Percentiles rank a stretch among this genome's conserved stretches.
These are phyloP conservation scores for Fraxinus quadrangulata DNA, from an alignment of 257 asterid genomes.

Conservation along the genomic window DNA sequence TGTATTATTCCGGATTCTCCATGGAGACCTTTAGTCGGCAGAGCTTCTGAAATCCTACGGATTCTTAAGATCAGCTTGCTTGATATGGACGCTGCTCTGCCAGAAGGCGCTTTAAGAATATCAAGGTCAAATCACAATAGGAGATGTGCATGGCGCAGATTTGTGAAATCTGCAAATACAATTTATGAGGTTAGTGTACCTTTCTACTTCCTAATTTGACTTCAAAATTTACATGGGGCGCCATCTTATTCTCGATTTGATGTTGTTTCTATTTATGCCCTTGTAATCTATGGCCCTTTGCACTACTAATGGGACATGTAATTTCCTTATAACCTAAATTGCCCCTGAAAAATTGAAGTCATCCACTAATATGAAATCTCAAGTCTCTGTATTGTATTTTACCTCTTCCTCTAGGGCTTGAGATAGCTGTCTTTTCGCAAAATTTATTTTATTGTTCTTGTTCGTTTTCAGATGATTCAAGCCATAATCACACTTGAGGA, in stretches of 20 bases:
- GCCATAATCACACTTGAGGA: slow-evolving; percentile 78
- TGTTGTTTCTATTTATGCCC: neutral
- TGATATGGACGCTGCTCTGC: slow-evolving; percentile 88
- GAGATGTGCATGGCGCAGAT: slow-evolving; percentile 77
- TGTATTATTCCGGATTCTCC: slow-evolving; percentile 60
- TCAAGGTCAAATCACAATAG: slow-evolving; percentile 64
- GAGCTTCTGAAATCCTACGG: slow-evolving; percentile 61
- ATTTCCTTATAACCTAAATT: neutral
- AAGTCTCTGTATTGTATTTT: neutral
- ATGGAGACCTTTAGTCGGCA: slow-evolving; percentile 61
- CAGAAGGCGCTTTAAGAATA: slow-evolving; percentile 67
- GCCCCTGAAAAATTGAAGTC: neutral
- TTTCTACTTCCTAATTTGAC: slow-evolving; percentile 13
- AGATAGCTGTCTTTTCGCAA: slow-evolving; percentile 6
- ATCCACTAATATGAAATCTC: neutral
- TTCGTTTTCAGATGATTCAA: slow-evolving; percentile 73
- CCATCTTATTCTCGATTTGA: neutral
- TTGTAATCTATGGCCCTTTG: slow-evolving; percentile 7
- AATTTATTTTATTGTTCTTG: neutral
- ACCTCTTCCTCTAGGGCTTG: neutral
- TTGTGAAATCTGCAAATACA: slow-evolving; percentile 76
- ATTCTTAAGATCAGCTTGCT: slow-evolving; percentile 72
- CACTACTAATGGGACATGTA: neutral
- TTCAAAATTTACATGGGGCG: neutral
- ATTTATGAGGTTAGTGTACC: slow-evolving; percentile 65